These are phyloP conservation scores for Linaria vulgaris DNA, from an alignment of 257 asterid species.

Conservation along the genomic window DNA sequence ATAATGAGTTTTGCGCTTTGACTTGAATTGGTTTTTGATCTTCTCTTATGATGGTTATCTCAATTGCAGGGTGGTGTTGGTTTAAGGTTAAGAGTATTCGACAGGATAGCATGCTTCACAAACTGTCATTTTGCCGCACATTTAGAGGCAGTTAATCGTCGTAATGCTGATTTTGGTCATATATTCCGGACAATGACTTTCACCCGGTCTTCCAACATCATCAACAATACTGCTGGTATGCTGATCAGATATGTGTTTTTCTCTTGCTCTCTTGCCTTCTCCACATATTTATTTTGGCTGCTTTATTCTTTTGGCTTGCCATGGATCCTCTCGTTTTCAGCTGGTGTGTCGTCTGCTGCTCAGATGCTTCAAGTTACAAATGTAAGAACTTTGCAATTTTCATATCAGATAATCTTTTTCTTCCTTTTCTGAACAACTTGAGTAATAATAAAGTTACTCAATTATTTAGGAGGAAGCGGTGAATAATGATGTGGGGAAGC, in stretches of 20 bases:
- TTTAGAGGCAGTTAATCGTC: constrained; percentile 89
- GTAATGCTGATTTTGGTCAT: constrained; percentile 91
- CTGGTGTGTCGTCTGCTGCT: constrained; percentile 85
- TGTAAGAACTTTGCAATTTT: constrained; percentile 36
- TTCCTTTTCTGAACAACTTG: constrained; percentile 11
- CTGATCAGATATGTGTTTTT: constrained; percentile 65
- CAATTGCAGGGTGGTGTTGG: constrained; percentile 91
- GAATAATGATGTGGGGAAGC: constrained; percentile 67
- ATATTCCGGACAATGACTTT: constrained; percentile 82
- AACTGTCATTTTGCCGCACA: constrained; percentile 98
- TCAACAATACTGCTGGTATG: constrained; percentile 80
- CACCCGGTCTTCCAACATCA: constrained; percentile 60
- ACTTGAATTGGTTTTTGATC: not conserved
- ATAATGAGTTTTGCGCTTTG: not conserved
- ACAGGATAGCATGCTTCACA: constrained; percentile 77
- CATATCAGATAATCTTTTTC: not conserved
- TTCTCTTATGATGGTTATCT: not conserved
- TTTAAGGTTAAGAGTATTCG: constrained; percentile 86
- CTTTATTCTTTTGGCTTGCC: constrained; percentile 79
- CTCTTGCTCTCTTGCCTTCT: constrained; percentile 73
- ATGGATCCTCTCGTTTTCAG: constrained; percentile 78
- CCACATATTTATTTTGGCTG: constrained; percentile 67
- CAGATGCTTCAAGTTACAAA: constrained; percentile 72
- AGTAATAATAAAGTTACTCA: constrained; percentile 10
- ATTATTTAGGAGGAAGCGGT: constrained; percentile 40